Conservation (phyloP, 1,284 basidiomycete species). For the Mrakiaceae sp. region DNA sequence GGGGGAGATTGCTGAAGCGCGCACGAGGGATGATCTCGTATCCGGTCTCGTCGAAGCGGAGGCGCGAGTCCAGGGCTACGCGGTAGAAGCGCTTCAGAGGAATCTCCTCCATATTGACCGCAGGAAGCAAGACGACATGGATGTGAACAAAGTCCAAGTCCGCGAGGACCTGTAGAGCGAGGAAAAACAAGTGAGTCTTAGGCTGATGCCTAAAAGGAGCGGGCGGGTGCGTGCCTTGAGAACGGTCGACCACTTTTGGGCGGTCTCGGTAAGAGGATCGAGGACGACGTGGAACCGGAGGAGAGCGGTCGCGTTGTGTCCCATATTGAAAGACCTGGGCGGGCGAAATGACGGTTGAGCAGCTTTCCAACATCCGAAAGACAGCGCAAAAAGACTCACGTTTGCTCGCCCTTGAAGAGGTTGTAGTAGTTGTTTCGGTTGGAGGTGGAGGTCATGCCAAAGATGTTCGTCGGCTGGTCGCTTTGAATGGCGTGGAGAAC, state of each 20-base stretch:
- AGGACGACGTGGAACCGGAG: conserved; percentile 64
- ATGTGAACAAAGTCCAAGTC: conserved; percentile 45
- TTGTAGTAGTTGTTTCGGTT: conserved; percentile 3
- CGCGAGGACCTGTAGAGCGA: conserved; percentile 32
- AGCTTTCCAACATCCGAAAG: background rate
- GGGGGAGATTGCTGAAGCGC: conserved; percentile 37
- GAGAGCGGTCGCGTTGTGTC: conserved; percentile 53
- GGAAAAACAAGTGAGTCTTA: background rate
- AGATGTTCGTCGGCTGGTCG: background rate
- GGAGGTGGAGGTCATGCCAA: conserved; percentile 1
- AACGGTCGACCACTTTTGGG: conserved; percentile 73
- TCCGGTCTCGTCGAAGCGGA: conserved; percentile 48
- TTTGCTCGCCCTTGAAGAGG: background rate
- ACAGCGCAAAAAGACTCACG: background rate
- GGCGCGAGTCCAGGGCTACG: conserved; percentile 50
- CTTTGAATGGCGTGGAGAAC: conserved; percentile 40
- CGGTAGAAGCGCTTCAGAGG: conserved; percentile 93
- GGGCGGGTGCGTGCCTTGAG: conserved; percentile 40
- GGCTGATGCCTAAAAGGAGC: background rate
- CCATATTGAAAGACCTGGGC: conserved; percentile 54
- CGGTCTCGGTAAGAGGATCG: conserved; percentile 72
- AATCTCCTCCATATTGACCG: conserved; percentile 60
- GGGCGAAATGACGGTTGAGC: background rate
- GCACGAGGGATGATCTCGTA: conserved; percentile 36
- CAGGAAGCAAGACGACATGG: conserved; percentile 59